Percentiles rank a stretch among this genome's conserved stretches.
Conservation (phyloP, 495 filamentous ascomycete genomes). For the Xylaria scruposa region DNA sequence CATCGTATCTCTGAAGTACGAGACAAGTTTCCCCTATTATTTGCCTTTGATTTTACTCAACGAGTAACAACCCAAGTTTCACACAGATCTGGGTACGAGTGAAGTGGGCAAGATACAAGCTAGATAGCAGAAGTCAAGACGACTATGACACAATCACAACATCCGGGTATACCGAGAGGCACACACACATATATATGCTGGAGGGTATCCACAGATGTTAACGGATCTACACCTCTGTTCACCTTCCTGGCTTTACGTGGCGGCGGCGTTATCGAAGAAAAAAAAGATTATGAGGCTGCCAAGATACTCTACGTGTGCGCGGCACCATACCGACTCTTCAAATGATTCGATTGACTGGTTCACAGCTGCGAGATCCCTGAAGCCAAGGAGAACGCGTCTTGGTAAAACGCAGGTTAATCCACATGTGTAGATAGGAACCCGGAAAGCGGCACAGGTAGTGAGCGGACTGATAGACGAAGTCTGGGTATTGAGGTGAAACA, state of each 20-base stretch:
- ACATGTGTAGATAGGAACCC: too few species aligned
- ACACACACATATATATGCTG: not conserved
- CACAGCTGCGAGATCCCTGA: too few species aligned
- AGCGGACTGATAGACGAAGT: too few species aligned
- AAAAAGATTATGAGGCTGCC: not conserved
- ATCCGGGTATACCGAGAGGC: not conserved
- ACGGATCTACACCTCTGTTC: not conserved
- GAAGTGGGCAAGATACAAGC: not conserved
- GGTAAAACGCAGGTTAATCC: too few species aligned
- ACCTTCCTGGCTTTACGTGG: not conserved
- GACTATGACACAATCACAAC: not conserved
- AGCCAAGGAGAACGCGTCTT: too few species aligned
- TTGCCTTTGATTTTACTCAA: not conserved
- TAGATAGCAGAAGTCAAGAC: not conserved
- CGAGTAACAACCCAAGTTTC: not conserved
- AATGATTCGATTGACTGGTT: too few species aligned
- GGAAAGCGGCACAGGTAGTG: too few species aligned
- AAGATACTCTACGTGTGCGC: not conserved
- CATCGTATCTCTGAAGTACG: not conserved
- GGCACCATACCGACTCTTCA: too few species aligned
- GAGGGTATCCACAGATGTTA: not conserved
- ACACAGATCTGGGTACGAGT: not conserved
- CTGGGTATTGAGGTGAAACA: too few species aligned
- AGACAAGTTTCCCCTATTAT: slow-evolving; percentile 12
- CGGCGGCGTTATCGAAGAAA: not conserved